Base-by-base conservation (phyloP, 768 basidiomycete species). In the Lanmaoa pseudosensibilis region DNA sequence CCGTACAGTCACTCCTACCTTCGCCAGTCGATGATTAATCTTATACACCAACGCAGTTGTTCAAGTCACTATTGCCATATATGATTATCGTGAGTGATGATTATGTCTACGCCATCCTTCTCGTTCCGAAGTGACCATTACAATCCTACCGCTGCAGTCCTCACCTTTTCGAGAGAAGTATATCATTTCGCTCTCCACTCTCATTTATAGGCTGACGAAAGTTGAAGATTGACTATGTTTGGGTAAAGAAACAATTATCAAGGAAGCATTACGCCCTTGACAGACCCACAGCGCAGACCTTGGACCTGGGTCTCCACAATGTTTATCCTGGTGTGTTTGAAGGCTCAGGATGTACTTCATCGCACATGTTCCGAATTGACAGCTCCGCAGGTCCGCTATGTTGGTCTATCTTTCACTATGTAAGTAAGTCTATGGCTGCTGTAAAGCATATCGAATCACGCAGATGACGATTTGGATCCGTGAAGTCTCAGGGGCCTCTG, bases 291-390 rank as follows among this genome's bases (percentile, higher is more conserved):
- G 61, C 1, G n/a, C 9, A 50, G 25, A 27, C n/a, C 23, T 0
- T 62, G 61, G 61, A 50, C 61, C 43, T 48, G 33, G 43, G 52
- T 57, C 11, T 62, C 61, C 2, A 38, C 52, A 11, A 7, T 62
- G 0, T 62, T 62, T 43, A 1, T 62, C 12, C 13, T 62, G 4
- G 61, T 62, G 2, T 1, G 44, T 19, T 19, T 16, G 5, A n/a
- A 15, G 1, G 2, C 12, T 25, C 7, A 4, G 16, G 5, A 15
- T 15, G 2, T 16, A 43, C 15, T 13, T 3, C 4, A 36, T 25
- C 8, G 2, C 18, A 36, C 6, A 2, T 37, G 0, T 21, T 30
- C 9, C 4, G 9, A 23, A n/a, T n/a, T 50, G 7, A 41, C 6
- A 2, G 9, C 8, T 15, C 5, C 12, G 1, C 16, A 61, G 59